A percentile compares a stretch with the other conserved stretches of the same genome.
Evolutionary conservation across 345 rosid genomes (phyloP).

Genomic region (Gossypioides kirkii): DNA sequence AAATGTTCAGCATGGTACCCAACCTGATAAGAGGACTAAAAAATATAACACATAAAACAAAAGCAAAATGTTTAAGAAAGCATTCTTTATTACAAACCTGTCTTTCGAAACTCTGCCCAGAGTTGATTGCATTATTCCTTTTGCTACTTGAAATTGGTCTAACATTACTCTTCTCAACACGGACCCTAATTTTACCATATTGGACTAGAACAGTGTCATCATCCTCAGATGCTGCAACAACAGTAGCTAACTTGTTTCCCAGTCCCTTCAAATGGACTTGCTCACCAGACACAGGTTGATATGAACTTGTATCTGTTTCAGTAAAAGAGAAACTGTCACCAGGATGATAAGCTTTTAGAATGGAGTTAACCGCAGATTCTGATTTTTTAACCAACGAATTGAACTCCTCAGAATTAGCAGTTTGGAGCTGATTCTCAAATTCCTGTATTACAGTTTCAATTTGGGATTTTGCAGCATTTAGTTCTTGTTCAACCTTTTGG

Average conservation of each 20-base stretch:
- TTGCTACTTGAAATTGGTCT: slow-evolving; percentile 33
- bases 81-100: slow-evolving; percentile 36
- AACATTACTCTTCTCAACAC: slow-evolving; percentile 57
- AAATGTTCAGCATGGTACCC: neutral
- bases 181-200: slow-evolving; percentile 73
- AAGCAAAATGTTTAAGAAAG: slow-evolving; percentile 1
- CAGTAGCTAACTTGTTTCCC: slow-evolving; percentile 69
- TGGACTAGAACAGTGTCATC: slow-evolving; percentile 65
- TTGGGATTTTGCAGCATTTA: slow-evolving; percentile 42
- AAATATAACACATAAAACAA: neutral
- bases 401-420: slow-evolving; percentile 40
- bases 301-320: slow-evolving; percentile 33
- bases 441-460: slow-evolving; percentile 50
- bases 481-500: slow-evolving; percentile 49
- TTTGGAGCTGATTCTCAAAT: slow-evolving; percentile 48
- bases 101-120: slow-evolving; percentile 31
- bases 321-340: slow-evolving; percentile 21
- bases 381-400: slow-evolving; percentile 52
- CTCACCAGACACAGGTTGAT: slow-evolving; percentile 63
- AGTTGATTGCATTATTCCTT: slow-evolving; percentile 25
- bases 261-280: slow-evolving; percentile 61
- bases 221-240: slow-evolving; percentile 63
- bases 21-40: neutral
- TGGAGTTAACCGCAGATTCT: slow-evolving; percentile 59
- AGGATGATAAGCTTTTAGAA: slow-evolving; percentile 51